phyloP scores from a whole-genome alignment of 2,329 filamentous ascomycete species.

The Clonostachys byssicola region DNA sequence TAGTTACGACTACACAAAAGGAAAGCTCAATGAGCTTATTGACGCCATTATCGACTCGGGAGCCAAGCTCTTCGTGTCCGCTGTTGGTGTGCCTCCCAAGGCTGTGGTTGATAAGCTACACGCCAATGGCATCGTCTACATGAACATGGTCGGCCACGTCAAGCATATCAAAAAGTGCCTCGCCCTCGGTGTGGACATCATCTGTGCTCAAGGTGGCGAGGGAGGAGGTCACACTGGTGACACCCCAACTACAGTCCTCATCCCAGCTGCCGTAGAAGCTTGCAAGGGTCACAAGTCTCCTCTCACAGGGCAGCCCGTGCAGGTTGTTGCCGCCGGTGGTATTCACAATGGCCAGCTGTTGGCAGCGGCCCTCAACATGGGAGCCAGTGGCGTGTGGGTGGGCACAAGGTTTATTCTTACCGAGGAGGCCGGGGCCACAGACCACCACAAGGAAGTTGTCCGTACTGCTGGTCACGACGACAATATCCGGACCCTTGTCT shows the following conservation, averaged over 20 bases:
- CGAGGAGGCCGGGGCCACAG: slow-evolving; percentile 90
- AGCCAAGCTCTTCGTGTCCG: slow-evolving; percentile 91
- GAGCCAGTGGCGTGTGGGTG: slow-evolving; percentile 90
- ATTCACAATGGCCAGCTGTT: slow-evolving; percentile 90
- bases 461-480: slow-evolving; percentile 89
- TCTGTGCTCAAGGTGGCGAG: slow-evolving; percentile 97
- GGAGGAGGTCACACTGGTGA: slow-evolving; percentile 96
- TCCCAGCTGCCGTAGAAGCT: slow-evolving; percentile 84
- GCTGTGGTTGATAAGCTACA: slow-evolving; percentile 87
- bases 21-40: slow-evolving; percentile 87
- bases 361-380: slow-evolving; percentile 87
- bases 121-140: slow-evolving; percentile 83
- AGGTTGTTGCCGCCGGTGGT: slow-evolving; percentile 90
- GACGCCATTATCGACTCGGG: slow-evolving; percentile 91
- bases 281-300: slow-evolving; percentile 79
- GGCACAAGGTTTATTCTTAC: slow-evolving; percentile 93
- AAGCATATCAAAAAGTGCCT: slow-evolving; percentile 98
- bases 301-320: slow-evolving; percentile 81
- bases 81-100: slow-evolving; percentile 89
- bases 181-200: slow-evolving; percentile 87
- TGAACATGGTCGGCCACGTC: slow-evolving; percentile 99
- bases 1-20: slow-evolving; percentile 99
- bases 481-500: slow-evolving; percentile 95
- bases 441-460: slow-evolving; percentile 93
- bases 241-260: slow-evolving; percentile 86